These are phyloP conservation scores for Colletotrichum viniferum DNA, from an alignment of 2,329 filamentous ascomycete species.

Conservation along the genomic window DNA sequence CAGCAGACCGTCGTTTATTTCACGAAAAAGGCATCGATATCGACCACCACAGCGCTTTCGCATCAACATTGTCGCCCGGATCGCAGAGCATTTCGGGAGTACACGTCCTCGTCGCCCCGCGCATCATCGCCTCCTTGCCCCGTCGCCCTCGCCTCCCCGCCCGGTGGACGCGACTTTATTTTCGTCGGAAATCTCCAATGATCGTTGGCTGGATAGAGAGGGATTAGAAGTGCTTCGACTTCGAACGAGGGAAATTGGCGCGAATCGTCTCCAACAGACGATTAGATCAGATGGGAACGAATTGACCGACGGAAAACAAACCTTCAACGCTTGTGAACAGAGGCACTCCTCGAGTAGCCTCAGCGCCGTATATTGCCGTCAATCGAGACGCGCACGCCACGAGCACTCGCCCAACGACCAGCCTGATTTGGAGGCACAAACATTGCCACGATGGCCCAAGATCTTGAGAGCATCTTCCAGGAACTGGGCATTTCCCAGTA, in stretches of 20 bases:
- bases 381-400: background rate
- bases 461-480: constrained; percentile 69
- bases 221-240: constrained; percentile 7
- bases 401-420: background rate
- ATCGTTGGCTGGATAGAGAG: background rate
- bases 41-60: background rate
- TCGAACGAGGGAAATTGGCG: background rate
- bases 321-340: background rate
- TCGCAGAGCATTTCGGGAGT: background rate
- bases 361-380: background rate
- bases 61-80: background rate
- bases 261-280: background rate
- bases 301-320: background rate
- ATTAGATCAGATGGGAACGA: background rate
- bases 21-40: background rate
- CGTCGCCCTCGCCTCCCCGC: background rate
- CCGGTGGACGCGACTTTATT: background rate
- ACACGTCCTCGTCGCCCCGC: background rate
- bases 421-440: background rate
- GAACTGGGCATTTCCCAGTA: constrained; percentile 83
- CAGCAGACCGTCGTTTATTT: background rate
- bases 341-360: background rate
- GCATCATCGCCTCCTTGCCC: background rate
- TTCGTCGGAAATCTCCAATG: background rate
- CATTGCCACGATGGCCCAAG: constrained; percentile 49